A percentile compares a stretch with the other conserved stretches of the same genome.
phyloP scores from a whole-genome alignment of 169 alveolate genomes.

The Plasmodium coatneyi region DNA sequence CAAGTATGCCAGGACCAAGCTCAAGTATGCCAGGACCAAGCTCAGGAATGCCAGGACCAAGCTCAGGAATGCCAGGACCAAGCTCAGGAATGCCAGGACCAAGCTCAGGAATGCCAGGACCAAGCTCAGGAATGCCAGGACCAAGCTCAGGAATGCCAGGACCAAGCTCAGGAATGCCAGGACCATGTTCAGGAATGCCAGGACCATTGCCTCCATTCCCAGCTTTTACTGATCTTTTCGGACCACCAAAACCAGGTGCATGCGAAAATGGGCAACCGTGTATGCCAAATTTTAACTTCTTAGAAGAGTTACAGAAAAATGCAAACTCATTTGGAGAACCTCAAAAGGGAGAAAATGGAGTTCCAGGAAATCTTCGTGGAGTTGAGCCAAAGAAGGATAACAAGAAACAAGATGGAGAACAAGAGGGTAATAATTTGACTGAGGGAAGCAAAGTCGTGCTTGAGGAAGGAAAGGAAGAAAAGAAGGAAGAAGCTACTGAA shows the following conservation, averaged over 20 bases:
- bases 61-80: neutral
- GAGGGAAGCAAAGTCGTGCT: neutral
- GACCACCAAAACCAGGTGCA: neutral
- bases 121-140: neutral
- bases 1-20: neutral
- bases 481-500: neutral
- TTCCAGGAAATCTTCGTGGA: slow-evolving; percentile 6
- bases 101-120: neutral
- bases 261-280: neutral
- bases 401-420: neutral
- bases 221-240: neutral
- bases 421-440: neutral
- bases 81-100: neutral
- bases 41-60: neutral
- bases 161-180: neutral
- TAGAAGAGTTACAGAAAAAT: slow-evolving; percentile 9
- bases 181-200: neutral
- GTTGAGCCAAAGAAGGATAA: neutral
- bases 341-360: neutral
- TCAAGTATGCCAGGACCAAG: neutral
- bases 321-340: neutral
- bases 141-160: neutral
- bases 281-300: neutral
- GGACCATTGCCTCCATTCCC: neutral
- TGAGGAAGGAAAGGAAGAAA: neutral